Evolutionary conservation across 768 basidiomycete species (phyloP).

Genomic region (Sarcodon sp.): DNA sequence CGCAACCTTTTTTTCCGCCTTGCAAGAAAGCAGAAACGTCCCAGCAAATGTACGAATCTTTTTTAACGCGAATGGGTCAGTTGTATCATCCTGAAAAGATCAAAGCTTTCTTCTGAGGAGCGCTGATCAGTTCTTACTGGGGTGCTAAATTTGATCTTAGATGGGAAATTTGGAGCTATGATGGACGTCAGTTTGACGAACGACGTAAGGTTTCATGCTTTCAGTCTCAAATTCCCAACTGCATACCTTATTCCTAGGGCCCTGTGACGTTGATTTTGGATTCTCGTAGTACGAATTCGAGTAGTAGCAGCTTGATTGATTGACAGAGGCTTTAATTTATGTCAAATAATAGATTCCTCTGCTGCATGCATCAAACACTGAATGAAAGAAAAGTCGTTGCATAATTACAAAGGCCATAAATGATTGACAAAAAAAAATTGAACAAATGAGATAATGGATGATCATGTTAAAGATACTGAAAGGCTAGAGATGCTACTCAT

Average conservation of each 20-base stretch:
- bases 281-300: constrained; percentile 58
- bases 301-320: not conserved
- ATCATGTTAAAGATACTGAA: not conserved
- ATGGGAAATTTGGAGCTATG: constrained; percentile 94
- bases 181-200: constrained; percentile 85
- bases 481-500: no score
- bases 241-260: constrained; percentile 31
- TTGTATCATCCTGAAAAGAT: constrained; percentile 67
- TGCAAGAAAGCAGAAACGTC: constrained; percentile 54
- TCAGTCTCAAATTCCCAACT: not conserved
- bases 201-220: constrained; percentile 40
- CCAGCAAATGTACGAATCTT: constrained; percentile 54
- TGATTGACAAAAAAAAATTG: not conserved
- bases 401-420: not conserved
- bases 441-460: not conserved
- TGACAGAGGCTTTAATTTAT: not conserved
- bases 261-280: constrained; percentile 81
- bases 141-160: constrained; percentile 24
- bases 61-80: constrained; percentile 54
- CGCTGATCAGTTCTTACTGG: constrained; percentile 2
- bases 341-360: not conserved
- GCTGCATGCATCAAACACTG: not conserved
- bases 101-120: constrained; percentile 19
- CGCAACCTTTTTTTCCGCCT: constrained; percentile 1
- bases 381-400: not conserved